Percentiles rank a stretch among this genome's conserved stretches.
These are phyloP conservation scores for Eucalyptus paniculata DNA, from an alignment of 345 rosid genomes.

Conservation along the genomic window DNA sequence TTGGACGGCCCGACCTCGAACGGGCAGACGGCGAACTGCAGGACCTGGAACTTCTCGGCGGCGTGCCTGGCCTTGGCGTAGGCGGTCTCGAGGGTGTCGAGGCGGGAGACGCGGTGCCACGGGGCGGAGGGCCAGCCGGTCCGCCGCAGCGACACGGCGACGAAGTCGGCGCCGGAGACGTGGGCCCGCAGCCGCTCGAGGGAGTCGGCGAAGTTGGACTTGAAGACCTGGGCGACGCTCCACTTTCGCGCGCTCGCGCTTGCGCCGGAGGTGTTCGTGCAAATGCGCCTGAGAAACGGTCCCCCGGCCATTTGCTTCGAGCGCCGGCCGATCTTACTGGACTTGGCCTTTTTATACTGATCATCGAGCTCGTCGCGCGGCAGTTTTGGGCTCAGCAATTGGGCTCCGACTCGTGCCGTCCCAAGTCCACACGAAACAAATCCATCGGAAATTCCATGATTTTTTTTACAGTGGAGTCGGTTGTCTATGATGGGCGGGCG, in stretches of 20 bases:
- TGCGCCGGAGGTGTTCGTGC: conserved; percentile 6
- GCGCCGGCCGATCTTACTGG: not conserved
- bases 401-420: not conserved
- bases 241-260: conserved; percentile 3
- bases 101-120: conserved; percentile 75
- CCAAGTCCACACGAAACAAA: not conserved
- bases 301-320: not conserved
- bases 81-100: conserved; percentile 56
- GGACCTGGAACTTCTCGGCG: conserved; percentile 63
- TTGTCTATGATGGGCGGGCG: not conserved
- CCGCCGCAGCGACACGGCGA: conserved; percentile 55
- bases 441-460: not conserved
- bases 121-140: conserved; percentile 67
- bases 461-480: not conserved
- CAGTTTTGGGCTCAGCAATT: not conserved
- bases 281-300: conserved; percentile 15
- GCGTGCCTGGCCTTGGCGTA: conserved; percentile 60
- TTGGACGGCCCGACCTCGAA: conserved; percentile 38
- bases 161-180: conserved; percentile 46
- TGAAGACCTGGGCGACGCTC: conserved; percentile 57
- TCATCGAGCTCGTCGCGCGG: not conserved
- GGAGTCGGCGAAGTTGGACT: conserved; percentile 42
- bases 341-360: not conserved
- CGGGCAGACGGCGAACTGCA: conserved; percentile 81
- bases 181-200: conserved; percentile 39